Evolutionary conservation across 441 rosid species (phyloP), one percentile per base, ranked within the genome.

Genomic region (Iberis amara): DNA sequence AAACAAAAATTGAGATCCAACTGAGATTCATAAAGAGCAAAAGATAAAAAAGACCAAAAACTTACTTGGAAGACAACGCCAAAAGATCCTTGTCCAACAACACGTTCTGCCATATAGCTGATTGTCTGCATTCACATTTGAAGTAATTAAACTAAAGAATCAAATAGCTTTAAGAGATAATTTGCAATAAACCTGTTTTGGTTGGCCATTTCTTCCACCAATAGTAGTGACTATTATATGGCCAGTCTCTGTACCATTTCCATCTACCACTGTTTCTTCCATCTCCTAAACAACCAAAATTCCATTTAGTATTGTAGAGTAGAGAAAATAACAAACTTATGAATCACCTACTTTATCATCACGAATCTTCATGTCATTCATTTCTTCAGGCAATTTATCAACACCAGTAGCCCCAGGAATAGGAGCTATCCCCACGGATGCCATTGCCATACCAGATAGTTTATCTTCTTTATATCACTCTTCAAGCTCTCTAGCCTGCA

Each of bases 201-300:
- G 91, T 68, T 85, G 94, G 61, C 95, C 95, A 59, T 91, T 83
- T 79, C 84, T 79, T 55, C 98, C 96, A 61, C 98, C 98, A 59
- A 83, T 88, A 23, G 96, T 88, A 39, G 98, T 91, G 52, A 91
- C 94, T 54, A 88, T 91, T 14, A 91, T 85, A 61, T 88, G 96
- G 8, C 98, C 96, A 1, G 92, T 76, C 77, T 91, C 98, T 1
- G 98, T 85, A 13, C 94, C 83, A 64, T 80, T 88, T 5, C 94
- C 94, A 55, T 91, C 87, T 42, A 91, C 86, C 11, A 90, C 78
- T 0, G 84, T 73, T 5, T 89, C 86, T 72, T 83, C 98, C 83
- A 83, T 77, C 73, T 88, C 96, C 96, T 91, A 65, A 15, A 68
- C 3, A 67, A 66, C 21, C 52, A 47, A 21, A 35, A 8, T 2